Conservation (phyloP, 805 yeast species). For the Komagataella populi region DNA sequence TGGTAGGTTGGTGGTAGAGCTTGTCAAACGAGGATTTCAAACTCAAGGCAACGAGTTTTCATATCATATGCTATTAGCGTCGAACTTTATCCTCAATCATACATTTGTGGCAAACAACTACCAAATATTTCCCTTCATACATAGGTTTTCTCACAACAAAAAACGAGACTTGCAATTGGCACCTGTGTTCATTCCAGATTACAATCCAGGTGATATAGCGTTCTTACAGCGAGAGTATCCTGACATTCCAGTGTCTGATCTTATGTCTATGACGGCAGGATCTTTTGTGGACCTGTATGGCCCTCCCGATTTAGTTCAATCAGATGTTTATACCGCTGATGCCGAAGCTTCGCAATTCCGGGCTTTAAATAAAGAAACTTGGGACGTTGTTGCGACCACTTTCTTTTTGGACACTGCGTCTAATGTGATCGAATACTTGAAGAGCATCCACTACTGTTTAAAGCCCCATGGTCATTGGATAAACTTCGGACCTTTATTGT, state of each 20-base stretch:
- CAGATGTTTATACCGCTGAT: slow-evolving; percentile 23
- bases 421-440: slow-evolving; percentile 43
- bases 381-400: slow-evolving; percentile 36
- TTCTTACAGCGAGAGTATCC: slow-evolving; percentile 21
- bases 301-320: slow-evolving; percentile 21
- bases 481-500: slow-evolving; percentile 54
- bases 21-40: slow-evolving; percentile 39
- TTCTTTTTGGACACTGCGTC: slow-evolving; percentile 55
- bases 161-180: slow-evolving; percentile 34
- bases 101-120: slow-evolving; percentile 24
- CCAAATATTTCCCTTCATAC: slow-evolving; percentile 41
- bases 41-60: slow-evolving; percentile 60
- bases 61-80: slow-evolving; percentile 47
- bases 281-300: slow-evolving; percentile 60
- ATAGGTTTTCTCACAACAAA: slow-evolving; percentile 30
- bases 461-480: slow-evolving; percentile 39
- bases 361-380: slow-evolving; percentile 19
- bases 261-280: slow-evolving; percentile 65
- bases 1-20: slow-evolving; percentile 43
- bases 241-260: slow-evolving; percentile 26
- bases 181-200: slow-evolving; percentile 40
- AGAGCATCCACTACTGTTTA: slow-evolving; percentile 31
- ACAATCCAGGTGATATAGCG: slow-evolving; percentile 25
- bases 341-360: slow-evolving; percentile 28
- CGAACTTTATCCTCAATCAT: slow-evolving; percentile 39